phyloP scores from a whole-genome alignment of 306 rosid genomes.

The Trichosanthes truncata region DNA sequence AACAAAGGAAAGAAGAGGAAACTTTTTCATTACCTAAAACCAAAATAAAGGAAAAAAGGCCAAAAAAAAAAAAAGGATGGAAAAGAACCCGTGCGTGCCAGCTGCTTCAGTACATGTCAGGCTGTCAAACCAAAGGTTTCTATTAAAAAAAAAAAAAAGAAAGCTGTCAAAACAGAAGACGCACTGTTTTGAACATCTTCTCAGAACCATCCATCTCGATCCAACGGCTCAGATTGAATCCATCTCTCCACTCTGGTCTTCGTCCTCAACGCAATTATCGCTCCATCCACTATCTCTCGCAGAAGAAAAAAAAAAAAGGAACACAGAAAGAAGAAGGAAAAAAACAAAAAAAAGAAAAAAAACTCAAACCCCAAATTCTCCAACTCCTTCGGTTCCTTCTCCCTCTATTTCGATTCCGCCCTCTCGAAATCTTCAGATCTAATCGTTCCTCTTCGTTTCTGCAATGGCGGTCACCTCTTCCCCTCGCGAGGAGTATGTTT shows the following conservation, averaged over 20 bases:
- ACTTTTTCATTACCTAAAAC: background rate
- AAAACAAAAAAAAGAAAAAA: background rate
- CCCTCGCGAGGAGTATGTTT: constrained; percentile 89
- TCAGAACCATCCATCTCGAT: background rate
- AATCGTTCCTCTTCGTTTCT: background rate
- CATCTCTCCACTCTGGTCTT: background rate
- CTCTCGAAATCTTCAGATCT: background rate
- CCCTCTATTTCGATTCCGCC: constrained; percentile 14
- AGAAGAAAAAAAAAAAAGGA: background rate
- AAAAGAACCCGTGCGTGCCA: constrained; percentile 5
- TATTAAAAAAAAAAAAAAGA: background rate
- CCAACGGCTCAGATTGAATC: background rate
- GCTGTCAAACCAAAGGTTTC: constrained; percentile 3
- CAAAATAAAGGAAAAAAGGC: no score
- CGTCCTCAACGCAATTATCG: constrained; percentile 13
- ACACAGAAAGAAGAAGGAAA: background rate
- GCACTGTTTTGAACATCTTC: background rate
- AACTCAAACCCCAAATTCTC: background rate
- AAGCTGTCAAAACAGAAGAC: constrained; percentile 1
- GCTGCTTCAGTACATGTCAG: constrained; percentile 11
- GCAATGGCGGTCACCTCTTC: constrained; percentile 66
- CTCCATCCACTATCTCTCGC: background rate
- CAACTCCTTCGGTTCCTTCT: background rate
- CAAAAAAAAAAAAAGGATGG: background rate
- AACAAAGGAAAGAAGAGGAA: background rate